A percentile compares a stretch with the other conserved stretches of the same genome.
These are phyloP conservation scores for Anthracocystis setariae DNA, from an alignment of 1,284 basidiomycete genomes.

Conservation along the genomic window DNA sequence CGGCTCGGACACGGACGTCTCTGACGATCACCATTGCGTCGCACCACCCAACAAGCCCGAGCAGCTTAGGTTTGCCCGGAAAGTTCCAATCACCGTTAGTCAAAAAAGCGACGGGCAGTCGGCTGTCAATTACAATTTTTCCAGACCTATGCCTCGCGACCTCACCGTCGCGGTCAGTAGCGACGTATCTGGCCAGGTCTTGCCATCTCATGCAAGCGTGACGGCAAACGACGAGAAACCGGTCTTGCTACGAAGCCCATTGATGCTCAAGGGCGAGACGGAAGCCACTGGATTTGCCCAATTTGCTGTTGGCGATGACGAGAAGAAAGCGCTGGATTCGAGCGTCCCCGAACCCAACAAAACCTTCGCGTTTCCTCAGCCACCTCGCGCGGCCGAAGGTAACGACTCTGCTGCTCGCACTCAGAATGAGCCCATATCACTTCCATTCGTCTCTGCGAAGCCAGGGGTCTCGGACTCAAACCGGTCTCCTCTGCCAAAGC, in stretches of 20 bases:
- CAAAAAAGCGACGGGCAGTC: conserved; percentile 5
- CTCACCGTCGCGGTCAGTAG: conserved; percentile 1
- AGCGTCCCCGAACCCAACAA: conserved; percentile 21
- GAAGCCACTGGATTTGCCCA: conserved; percentile 29
- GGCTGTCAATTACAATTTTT: conserved; percentile 28
- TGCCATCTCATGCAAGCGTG: conserved; percentile 15
- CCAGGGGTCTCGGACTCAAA: not conserved
- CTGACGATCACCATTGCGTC: conserved; percentile 7
- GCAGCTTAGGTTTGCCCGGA: conserved; percentile 10
- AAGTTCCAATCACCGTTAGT: too few relatives aligned
- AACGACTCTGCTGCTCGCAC: too few relatives aligned
- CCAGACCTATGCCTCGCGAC: conserved; percentile 28
- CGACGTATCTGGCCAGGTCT: conserved; percentile 10
- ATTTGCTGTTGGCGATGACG: conserved; percentile 23
- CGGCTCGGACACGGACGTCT: not conserved
- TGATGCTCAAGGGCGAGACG: conserved; percentile 34
- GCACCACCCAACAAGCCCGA: conserved; percentile 7
- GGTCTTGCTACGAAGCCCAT: conserved; percentile 25
- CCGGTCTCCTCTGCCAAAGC: conserved; percentile 11
- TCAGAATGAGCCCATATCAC: not conserved
- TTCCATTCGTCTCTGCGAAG: conserved; percentile 17
- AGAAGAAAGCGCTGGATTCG: conserved; percentile 23
- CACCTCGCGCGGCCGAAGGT: too few relatives aligned
- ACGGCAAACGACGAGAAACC: conserved; percentile 13
- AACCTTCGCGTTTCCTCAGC: not conserved